phyloP scores from a whole-genome alignment of 495 filamentous ascomycete genomes.

The Penicillium parvum region DNA sequence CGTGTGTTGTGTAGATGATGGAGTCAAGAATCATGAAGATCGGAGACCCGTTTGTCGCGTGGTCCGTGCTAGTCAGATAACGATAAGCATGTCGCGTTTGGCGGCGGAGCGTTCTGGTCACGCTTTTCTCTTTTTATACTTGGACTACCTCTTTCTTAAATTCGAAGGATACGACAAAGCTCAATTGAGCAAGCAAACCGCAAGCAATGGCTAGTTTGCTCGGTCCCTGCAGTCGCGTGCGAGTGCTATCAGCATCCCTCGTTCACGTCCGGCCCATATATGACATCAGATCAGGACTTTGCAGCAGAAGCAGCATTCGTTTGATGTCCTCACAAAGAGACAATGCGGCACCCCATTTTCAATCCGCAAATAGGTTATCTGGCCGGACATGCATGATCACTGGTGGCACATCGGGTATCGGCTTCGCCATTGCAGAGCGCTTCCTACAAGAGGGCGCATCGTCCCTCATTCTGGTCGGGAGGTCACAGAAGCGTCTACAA shows the following conservation, averaged over 20 bases:
- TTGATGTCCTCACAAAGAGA: constrained; percentile 1
- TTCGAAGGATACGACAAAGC: no score
- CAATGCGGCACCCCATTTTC: background rate
- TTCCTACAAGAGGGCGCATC: constrained; percentile 61
- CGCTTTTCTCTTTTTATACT: background rate
- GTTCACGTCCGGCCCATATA: background rate
- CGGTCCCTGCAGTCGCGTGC: background rate
- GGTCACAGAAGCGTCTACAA: constrained; percentile 38
- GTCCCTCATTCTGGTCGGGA: constrained; percentile 51
- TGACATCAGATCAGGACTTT: constrained; percentile 1
- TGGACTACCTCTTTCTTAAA: background rate
- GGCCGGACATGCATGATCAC: constrained; percentile 55
- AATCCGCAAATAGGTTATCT: constrained; percentile 25
- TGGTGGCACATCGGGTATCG: constrained; percentile 61
- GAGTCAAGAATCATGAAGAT: constrained; percentile 1
- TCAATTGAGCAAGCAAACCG: no score
- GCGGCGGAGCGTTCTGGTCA: no score
- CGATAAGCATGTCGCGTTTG: no score
- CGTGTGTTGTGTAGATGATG: constrained; percentile 8
- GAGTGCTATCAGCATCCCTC: background rate
- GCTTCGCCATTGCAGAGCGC: constrained; percentile 60
- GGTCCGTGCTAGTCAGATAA: constrained; percentile 27
- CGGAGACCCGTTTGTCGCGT: constrained; percentile 1
- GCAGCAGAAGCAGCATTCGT: background rate
- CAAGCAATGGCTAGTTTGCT: background rate